Evolutionary conservation across 2,329 filamentous ascomycete species (phyloP).

Genomic region (Talaromyces islandicus): DNA sequence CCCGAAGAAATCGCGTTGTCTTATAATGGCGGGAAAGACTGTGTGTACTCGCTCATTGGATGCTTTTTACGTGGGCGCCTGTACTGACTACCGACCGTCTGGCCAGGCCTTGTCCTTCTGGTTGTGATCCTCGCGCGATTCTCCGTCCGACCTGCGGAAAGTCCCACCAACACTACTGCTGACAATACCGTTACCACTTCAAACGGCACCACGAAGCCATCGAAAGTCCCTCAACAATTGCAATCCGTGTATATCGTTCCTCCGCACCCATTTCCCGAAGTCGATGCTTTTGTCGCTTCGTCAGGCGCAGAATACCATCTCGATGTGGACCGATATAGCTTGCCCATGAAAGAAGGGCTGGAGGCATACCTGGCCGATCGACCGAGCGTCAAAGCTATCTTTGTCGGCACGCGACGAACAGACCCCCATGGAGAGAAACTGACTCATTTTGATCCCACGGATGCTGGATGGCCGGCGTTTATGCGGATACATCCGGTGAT

Average conservation of each 20-base stretch:
- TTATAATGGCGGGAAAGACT: slow-evolving; percentile 14
- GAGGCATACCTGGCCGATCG: slow-evolving; percentile 18
- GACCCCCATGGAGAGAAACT: slow-evolving; percentile 81
- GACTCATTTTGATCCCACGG: slow-evolving; percentile 79
- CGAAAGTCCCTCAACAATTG: slow-evolving; percentile 1
- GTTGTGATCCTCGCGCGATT: slow-evolving; percentile 6
- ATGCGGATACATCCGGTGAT: slow-evolving; percentile 94
- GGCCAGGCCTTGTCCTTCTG: slow-evolving; percentile 7
- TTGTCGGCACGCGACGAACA: slow-evolving; percentile 82
- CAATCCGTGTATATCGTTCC: slow-evolving; percentile 11
- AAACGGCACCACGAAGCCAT: not conserved
- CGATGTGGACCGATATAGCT: slow-evolving; percentile 5
- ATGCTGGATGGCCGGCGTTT: slow-evolving; percentile 83
- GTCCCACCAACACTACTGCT: not conserved
- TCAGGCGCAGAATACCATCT: slow-evolving; percentile 9
- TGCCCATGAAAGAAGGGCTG: slow-evolving; percentile 10
- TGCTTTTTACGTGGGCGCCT: not conserved
- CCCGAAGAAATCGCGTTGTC: slow-evolving; percentile 11
- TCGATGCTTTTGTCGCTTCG: slow-evolving; percentile 7
- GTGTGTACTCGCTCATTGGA: not conserved
- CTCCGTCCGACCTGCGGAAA: not conserved
- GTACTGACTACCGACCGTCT: not conserved
- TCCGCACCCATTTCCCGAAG: slow-evolving; percentile 10
- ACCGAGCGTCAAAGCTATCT: slow-evolving; percentile 64
- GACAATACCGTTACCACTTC: not conserved